Base-by-base conservation (phyloP, 139 green algal species). In the Picochlorum costavermella region DNA sequence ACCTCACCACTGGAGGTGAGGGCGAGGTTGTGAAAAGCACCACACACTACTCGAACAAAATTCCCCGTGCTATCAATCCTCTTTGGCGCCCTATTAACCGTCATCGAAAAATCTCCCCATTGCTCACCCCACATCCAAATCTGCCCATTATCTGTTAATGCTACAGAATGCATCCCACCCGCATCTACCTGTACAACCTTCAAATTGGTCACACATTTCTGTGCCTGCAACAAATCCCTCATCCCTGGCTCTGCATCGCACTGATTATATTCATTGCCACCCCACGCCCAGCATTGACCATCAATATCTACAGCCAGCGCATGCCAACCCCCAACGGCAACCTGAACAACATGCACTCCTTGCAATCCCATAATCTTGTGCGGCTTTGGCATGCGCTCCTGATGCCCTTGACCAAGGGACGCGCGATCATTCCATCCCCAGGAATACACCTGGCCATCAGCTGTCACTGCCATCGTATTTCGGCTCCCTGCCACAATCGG, bases 231-330 rank as follows among this genome's bases (percentile, higher is more conserved):
- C 1, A 95, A 65, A 68, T 95, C 84, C 1, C 79, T 60, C 48
- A 71, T 50, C 5, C 60, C 69, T 13, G 62, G 26, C 6, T 78
- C 62, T 14, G 72, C 31, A 30, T 72, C 79, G 58, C 83, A 91
- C 78, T 97, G 90, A 36, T 76, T 69, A 65, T 97, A 97, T 75
- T 97, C 90, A 68, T 97, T 96, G 48, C 91, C 91, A 8, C 88
- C 87, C 81, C 85, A 90, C 3, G 81, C 74, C 67, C 74, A 87
- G 16, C 43, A 64, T 53, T 70, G 61, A 14, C 49, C 64, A 20
- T 68, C 31, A 31, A 80, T 68, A 17, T 74, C 70, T 49, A 96
- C 49, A 6, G 83, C 86, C 40, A 96, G 78, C 70, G 81, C 86
- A 79, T 97, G 91, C 91, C 91, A 97, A 31, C 91, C 91, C 8